Conservation (phyloP, 306 rosid genomes). For the Trifolium pratense region DNA sequence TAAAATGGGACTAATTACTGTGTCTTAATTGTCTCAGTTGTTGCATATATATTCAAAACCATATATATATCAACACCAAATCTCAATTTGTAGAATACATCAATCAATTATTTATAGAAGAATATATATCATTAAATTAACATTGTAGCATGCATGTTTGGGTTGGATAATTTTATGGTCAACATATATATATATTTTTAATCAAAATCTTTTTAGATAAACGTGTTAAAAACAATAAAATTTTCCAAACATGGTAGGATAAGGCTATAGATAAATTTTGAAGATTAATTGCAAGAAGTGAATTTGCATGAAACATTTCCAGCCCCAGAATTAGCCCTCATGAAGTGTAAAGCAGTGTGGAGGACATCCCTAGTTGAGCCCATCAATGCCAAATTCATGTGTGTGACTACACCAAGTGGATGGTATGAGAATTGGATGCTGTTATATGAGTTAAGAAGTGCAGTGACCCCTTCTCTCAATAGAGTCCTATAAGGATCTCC, state of each 20-base stretch:
- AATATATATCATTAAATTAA: not conserved
- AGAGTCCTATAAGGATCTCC: constrained; percentile 84
- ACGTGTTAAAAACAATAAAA: not conserved
- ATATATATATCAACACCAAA: constrained; percentile 1
- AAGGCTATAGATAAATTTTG: not conserved
- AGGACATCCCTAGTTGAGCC: constrained; percentile 67
- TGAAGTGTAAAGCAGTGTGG: constrained; percentile 67
- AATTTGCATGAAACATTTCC: constrained; percentile 73
- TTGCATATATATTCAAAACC: not conserved
- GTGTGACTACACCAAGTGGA: constrained; percentile 60
- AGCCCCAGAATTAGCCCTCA: constrained; percentile 73
- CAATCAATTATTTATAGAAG: not conserved
- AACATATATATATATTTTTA: not conserved
- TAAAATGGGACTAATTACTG: not conserved
- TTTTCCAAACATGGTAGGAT: not conserved
- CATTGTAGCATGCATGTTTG: not conserved
- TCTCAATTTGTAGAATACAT: not conserved
- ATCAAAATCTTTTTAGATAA: constrained; percentile 3
- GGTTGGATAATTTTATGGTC: not conserved
- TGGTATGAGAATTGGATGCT: constrained; percentile 65
- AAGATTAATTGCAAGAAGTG: constrained; percentile 65
- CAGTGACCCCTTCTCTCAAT: constrained; percentile 77
- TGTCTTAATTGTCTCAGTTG: not conserved
- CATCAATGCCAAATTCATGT: constrained; percentile 64
- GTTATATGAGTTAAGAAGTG: constrained; percentile 77